These are phyloP conservation scores for Camelina laxa DNA, from an alignment of 345 rosid genomes.

Conservation along the genomic window DNA sequence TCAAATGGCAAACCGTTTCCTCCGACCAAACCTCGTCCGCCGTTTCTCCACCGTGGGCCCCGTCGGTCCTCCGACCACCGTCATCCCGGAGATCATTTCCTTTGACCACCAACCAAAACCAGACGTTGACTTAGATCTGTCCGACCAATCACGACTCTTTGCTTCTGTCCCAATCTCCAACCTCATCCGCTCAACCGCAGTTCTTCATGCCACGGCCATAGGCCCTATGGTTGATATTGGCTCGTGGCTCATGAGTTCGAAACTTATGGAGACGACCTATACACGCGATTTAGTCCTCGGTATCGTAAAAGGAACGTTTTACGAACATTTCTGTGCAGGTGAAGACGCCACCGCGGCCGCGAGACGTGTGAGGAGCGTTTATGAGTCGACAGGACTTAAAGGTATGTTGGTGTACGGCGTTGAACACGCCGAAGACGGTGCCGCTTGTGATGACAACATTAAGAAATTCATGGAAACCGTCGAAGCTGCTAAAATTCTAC, in stretches of 20 bases:
- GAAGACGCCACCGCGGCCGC: slow-evolving; percentile 54
- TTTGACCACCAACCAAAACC: slow-evolving; percentile 43
- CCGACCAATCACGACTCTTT: slow-evolving; percentile 61
- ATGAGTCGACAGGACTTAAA: slow-evolving; percentile 62
- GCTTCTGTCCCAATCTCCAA: slow-evolving; percentile 47
- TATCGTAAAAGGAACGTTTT: slow-evolving; percentile 60
- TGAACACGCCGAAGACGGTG: slow-evolving; percentile 61
- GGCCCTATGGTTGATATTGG: slow-evolving; percentile 77
- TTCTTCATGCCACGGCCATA: slow-evolving; percentile 59
- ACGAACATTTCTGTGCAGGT: slow-evolving; percentile 86
- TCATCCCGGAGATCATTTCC: slow-evolving; percentile 35
- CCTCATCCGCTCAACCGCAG: slow-evolving; percentile 58
- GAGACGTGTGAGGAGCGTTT: slow-evolving; percentile 45
- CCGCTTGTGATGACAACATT: slow-evolving; percentile 66
- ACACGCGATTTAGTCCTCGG: slow-evolving; percentile 49
- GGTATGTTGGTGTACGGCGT: slow-evolving; percentile 79
- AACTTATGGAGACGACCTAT: slow-evolving; percentile 51
- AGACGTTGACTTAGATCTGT: slow-evolving; percentile 53
- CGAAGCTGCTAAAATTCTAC: slow-evolving; percentile 59
- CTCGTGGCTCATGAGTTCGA: slow-evolving; percentile 71
- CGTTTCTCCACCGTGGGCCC: slow-evolving; percentile 49
- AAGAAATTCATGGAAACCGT: slow-evolving; percentile 60
- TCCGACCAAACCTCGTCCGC: slow-evolving; percentile 48
- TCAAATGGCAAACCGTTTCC: slow-evolving; percentile 51
- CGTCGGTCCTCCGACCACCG: slow-evolving; percentile 47